phyloP scores from a whole-genome alignment of 1,139 yeast genomes.

The Hyphopichia wangnamkhiaoensis region DNA sequence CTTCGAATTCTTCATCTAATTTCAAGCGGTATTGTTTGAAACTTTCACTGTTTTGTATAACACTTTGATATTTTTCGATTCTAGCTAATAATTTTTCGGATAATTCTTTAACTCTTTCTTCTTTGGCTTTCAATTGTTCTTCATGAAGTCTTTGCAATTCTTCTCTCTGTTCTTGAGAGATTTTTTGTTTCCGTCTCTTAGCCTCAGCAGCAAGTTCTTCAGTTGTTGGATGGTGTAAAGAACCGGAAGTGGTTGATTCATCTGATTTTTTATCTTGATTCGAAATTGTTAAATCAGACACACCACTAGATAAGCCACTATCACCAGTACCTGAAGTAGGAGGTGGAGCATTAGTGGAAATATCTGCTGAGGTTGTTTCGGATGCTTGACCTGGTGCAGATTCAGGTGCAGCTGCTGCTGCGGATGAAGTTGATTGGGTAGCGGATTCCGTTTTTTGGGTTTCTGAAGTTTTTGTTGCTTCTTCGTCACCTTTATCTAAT shows the following conservation, averaged over 20 bases:
- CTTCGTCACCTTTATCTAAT: conserved; percentile 33
- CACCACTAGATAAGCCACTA: conserved; percentile 4
- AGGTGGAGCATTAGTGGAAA: background rate
- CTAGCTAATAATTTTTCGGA: conserved; percentile 46
- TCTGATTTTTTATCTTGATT: background rate
- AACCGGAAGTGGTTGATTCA: conserved; percentile 1
- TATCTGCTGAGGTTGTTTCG: conserved; percentile 1
- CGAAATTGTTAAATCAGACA: conserved; percentile 5
- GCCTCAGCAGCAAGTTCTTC: conserved; percentile 3
- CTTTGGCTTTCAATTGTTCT: conserved; percentile 56
- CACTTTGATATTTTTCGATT: conserved; percentile 38
- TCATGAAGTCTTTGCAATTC: conserved; percentile 53
- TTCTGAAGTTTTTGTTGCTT: conserved; percentile 6
- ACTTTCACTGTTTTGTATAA: conserved; percentile 29
- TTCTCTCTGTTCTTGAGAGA: conserved; percentile 55
- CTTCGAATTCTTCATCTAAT: conserved; percentile 61
- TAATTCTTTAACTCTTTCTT: conserved; percentile 56
- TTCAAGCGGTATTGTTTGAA: conserved; percentile 39
- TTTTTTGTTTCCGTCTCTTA: conserved; percentile 35
- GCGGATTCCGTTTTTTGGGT: background rate
- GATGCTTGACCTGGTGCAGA: conserved; percentile 4
- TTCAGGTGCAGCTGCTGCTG: background rate
- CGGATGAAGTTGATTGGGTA: background rate
- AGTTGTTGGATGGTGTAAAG: background rate
- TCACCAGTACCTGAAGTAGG: background rate